A percentile compares a stretch with the other conserved stretches of the same genome.
Evolutionary conservation across 2,329 filamentous ascomycete species (phyloP).

Genomic region (Colletotrichum cordylinicola): DNA sequence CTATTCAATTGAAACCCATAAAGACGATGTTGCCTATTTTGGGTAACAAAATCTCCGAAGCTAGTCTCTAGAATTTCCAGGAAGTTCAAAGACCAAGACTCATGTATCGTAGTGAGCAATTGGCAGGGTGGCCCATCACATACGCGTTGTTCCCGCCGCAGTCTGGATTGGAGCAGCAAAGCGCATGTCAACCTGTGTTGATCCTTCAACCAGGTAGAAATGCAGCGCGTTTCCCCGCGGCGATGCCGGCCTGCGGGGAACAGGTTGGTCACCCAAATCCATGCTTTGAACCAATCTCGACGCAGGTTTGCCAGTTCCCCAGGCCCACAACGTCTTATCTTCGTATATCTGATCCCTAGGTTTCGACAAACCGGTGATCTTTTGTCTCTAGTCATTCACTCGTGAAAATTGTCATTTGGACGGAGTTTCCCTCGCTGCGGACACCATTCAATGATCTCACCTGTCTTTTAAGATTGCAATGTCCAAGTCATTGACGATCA

Average conservation of each 20-base stretch:
- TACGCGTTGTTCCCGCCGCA: too few species aligned
- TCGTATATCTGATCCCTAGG: neutral
- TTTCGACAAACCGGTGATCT: neutral
- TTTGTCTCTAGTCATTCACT: neutral
- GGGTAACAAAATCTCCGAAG: too few species aligned
- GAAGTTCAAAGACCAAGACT: too few species aligned
- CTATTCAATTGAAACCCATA: too few species aligned
- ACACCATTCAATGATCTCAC: fast-evolving
- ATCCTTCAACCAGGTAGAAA: too few species aligned
- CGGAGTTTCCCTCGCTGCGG: neutral
- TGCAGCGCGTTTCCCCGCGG: neutral
- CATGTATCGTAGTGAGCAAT: too few species aligned
- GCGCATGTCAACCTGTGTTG: too few species aligned
- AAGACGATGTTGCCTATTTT: too few species aligned
- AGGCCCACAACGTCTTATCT: neutral
- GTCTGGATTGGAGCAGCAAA: too few species aligned
- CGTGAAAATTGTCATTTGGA: neutral
- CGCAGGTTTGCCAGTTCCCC: neutral
- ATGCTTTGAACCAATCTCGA: neutral
- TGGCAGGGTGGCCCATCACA: too few species aligned
- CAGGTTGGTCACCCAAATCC: neutral
- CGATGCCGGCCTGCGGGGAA: neutral
- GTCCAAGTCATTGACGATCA: neutral
- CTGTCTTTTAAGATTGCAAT: neutral
- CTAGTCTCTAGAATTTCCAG: too few species aligned